Conservation (phyloP, 371 early-diverging fungal genomes). For the Dichotomocladium elegans region DNA sequence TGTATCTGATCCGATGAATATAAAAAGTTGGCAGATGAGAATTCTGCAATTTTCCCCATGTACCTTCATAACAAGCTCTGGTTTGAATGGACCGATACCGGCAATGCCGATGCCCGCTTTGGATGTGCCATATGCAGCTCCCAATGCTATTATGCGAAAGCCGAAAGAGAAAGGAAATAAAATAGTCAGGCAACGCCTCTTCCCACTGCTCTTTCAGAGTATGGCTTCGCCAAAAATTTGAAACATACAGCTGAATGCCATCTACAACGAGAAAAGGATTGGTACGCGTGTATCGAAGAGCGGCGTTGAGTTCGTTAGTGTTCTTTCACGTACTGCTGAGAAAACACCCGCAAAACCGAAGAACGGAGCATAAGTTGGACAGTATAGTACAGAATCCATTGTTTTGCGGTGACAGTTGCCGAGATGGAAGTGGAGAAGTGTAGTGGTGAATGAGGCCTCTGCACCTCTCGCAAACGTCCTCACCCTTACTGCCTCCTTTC, state of each 20-base stretch:
- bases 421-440: too few relatives aligned
- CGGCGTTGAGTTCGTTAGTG: background rate
- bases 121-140: slow-evolving; percentile 92
- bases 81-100: slow-evolving; percentile 84
- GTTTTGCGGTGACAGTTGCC: too few relatives aligned
- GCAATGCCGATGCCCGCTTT: slow-evolving; percentile 89
- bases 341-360: slow-evolving; percentile 50
- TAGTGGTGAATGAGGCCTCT: too few relatives aligned
- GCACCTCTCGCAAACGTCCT: too few relatives aligned
- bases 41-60: background rate
- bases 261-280: too few relatives aligned
- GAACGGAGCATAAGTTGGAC: slow-evolving; percentile 45
- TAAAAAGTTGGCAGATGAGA: background rate
- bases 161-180: background rate
- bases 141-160: slow-evolving; percentile 59
- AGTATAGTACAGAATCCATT: slow-evolving; percentile 36
- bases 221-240: too few relatives aligned
- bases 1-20: background rate
- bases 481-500: too few relatives aligned
- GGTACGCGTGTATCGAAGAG: too few relatives aligned
- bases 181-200: background rate
- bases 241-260: slow-evolving; percentile 92
- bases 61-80: slow-evolving; percentile 84
- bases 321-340: slow-evolving; percentile 27
- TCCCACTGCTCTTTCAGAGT: too few relatives aligned